Base-by-base conservation (phyloP, 2,329 filamentous ascomycete genomes). In the Hypoxylon rubiginosum region DNA sequence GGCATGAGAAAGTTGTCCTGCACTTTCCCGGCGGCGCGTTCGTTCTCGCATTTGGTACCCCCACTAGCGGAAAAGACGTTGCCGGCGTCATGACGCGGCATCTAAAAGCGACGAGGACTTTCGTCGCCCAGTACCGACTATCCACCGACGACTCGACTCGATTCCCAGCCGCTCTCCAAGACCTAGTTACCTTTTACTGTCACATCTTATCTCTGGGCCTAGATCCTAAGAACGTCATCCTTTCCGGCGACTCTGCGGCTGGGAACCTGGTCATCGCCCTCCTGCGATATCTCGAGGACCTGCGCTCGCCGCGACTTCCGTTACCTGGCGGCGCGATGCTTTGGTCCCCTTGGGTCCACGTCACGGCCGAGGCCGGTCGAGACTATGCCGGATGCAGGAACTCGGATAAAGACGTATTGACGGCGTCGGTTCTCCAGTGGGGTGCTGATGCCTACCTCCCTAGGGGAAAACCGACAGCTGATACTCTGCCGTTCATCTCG, bases 341-440 rank as follows among this genome's bases (percentile, higher is more conserved):
- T 24, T 73, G 64, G 34, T 74, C 66, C n/a, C 72, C 66, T 3
- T 75, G 70, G 74, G 64, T 69, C 21, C 60, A 66, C 15, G 68
- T 67, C 30, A 72, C 67, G 9, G 36, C 34, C n/a, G 61, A 65
- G 7, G 62, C 60, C 0, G 65, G 52, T 17, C 15, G 52, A 7
- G 58, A 32, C 10, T 70, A 64, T 19, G 58, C 53, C 34, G 36
- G 41, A 11, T 64, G 32, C 6, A 15, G 19, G n/a, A 45, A 58
- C 17, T 32, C 58, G 15, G 34, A 48, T 7, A n/a, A 32, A 7
- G 73, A 75, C 41, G 24, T 65, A 9, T 49, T 74, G 13, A 30
- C 49, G 17, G 58, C 48, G 21, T 53, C 66, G 4, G 58, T 75
- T 17, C 58, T 75, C 6, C 55, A 72, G 21, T 75, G 73, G 69